A percentile compares a stretch with the other conserved stretches of the same genome.
These are phyloP conservation scores for Starmerella bombicola DNA, from an alignment of 805 yeast genomes.

Conservation along the genomic window DNA sequence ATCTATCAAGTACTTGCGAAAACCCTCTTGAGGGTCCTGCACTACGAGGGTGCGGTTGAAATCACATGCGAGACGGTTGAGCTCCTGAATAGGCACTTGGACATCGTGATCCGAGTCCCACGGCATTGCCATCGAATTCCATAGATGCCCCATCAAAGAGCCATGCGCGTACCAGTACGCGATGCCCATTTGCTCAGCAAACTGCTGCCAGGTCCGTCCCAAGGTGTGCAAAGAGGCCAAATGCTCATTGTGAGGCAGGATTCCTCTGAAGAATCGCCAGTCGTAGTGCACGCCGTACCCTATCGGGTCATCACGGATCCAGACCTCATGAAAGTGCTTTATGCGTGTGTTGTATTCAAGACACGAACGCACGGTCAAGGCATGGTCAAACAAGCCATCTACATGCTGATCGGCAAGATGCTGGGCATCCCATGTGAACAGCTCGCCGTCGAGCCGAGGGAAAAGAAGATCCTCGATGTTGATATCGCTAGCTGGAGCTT, in stretches of 20 bases:
- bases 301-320: slow-evolving; percentile 9
- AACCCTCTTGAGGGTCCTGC: slow-evolving; percentile 36
- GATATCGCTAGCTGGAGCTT: not conserved
- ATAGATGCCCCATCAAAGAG: slow-evolving; percentile 38
- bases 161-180: slow-evolving; percentile 41
- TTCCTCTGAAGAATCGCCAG: slow-evolving; percentile 50
- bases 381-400: slow-evolving; percentile 4
- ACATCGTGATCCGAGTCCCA: slow-evolving; percentile 43
- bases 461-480: slow-evolving; percentile 4
- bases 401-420: too few species aligned
- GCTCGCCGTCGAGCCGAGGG: slow-evolving; percentile 5
- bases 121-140: slow-evolving; percentile 40
- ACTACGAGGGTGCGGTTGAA: slow-evolving; percentile 39
- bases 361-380: slow-evolving; percentile 6
- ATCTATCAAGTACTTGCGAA: slow-evolving; percentile 38
- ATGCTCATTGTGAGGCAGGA: slow-evolving; percentile 31
- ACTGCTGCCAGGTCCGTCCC: slow-evolving; percentile 38
- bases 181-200: slow-evolving; percentile 35
- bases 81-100: slow-evolving; percentile 40
- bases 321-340: slow-evolving; percentile 19
- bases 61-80: slow-evolving; percentile 36
- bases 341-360: not conserved
- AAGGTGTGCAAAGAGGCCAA: slow-evolving; percentile 39
- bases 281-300: slow-evolving; percentile 37
- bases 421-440: slow-evolving; percentile 16